These are phyloP conservation scores for Penicillium concentricum DNA, from an alignment of 2,329 filamentous ascomycete genomes.

Conservation along the genomic window DNA sequence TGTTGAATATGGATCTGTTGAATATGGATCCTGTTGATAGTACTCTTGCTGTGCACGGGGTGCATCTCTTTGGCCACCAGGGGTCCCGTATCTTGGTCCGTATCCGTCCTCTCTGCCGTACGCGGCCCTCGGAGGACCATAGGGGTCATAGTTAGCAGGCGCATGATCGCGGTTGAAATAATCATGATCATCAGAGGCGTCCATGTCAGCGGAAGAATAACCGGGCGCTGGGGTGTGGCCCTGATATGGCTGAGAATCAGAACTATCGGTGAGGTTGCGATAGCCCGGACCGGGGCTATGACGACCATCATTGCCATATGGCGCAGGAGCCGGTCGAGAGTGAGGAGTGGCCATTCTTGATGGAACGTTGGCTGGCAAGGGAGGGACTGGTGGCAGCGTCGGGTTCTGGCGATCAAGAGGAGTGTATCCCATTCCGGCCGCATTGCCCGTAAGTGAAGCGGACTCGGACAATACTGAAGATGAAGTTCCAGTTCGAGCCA, in stretches of 20 bases:
- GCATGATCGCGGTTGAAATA: constrained; percentile 3
- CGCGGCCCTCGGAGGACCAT: background rate
- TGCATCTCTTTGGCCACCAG: background rate
- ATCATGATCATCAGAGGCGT: background rate
- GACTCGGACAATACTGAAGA: constrained; percentile 52
- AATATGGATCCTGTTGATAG: background rate
- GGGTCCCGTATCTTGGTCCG: background rate
- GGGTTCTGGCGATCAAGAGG: constrained; percentile 33
- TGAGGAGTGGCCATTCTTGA: constrained; percentile 27
- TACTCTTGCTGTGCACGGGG: background rate
- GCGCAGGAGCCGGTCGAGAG: constrained; percentile 25
- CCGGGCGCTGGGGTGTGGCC: constrained; percentile 21
- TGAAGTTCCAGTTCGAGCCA: constrained; percentile 47
- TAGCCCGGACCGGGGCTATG: constrained; percentile 17
- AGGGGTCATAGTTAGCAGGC: constrained; percentile 12
- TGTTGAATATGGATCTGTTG: constrained; percentile 1
- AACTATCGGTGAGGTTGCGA: constrained; percentile 20
- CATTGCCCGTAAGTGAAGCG: constrained; percentile 47
- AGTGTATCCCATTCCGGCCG: constrained; percentile 35
- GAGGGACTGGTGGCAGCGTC: constrained; percentile 33
- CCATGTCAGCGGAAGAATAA: constrained; percentile 14
- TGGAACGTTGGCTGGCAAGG: constrained; percentile 27
- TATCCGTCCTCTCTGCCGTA: constrained; percentile 4
- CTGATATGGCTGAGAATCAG: constrained; percentile 17
- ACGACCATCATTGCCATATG: constrained; percentile 23